Evolutionary conservation across 2,329 filamentous ascomycete species (phyloP), one percentile per base, ranked within the genome.

Genomic region (Fusarium siculi): DNA sequence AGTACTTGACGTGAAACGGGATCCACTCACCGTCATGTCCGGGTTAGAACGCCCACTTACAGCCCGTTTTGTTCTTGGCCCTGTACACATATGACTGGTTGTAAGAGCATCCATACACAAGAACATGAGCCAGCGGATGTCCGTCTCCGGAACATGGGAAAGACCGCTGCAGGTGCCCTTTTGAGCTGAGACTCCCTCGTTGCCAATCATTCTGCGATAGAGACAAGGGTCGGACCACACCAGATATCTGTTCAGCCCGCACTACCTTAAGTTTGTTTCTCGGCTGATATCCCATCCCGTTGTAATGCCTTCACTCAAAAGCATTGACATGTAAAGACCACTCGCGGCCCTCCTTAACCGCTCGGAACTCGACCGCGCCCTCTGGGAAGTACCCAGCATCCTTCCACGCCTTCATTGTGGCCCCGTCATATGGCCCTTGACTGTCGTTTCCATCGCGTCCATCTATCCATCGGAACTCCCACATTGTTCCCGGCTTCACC

Each of bases 381-480:
- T 96, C 76, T 74, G 68, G 92, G 18, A 99, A 99, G 80, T 98
- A 98, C 6, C 96, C 96, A 30, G 94, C 94, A 70, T 93, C 91
- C 75, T 93, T 91, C 96, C 96, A 99, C 5, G 93, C 93, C 77
- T 91, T 90, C 96, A 99, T 98, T 42, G 92, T 96, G 9, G 87
- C 81, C 12, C 88, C 89, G 79, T 98, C 94, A 81, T 95, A 99
- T 0, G 96, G 96, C 0, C 96, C 96, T 81, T 99, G 94, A 65
- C 89, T 88, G 53, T 90, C 88, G 16, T 89, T 93, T 34, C 90
- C 93, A 78, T 97, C 96, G 44, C 95, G 88, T 23, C 93, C 94
- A 80, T 97, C 95, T 43, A 91, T 92, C 96, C 96, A 99, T 66
- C 94, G 89, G 81, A 94, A 99, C 82, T 98, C 93, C 95, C 96